Evolutionary conservation across 768 basidiomycete species (phyloP), one percentile per base, ranked within the genome.

Genomic region (Dioszegia aurantiaca): DNA sequence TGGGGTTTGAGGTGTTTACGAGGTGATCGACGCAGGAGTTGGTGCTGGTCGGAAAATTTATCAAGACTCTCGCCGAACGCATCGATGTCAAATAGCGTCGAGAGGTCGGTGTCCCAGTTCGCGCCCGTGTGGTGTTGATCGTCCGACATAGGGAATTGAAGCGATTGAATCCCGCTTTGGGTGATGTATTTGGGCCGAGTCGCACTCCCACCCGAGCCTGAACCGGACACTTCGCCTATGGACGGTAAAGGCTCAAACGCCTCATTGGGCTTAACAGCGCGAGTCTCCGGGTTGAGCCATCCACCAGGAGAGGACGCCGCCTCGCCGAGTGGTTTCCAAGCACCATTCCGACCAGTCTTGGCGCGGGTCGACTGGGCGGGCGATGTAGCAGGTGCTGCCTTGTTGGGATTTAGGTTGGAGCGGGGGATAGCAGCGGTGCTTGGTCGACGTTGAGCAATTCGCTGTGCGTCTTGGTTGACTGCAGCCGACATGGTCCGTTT

Each of bases 401-500:
- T 62, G 23, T 56, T 33, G 48, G 12, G 16, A 37, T 55, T 33
- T 10, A 37, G 60, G 61, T 39, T 60, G 60, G 21, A 58, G 49
- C 26, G 63, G 54, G 19, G 59, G 43, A 28, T 59, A 61, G 61
- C 58, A 4, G 64, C 63, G 60, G 63, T 60, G 5, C 64, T 33
- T 2, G 70, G 59, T 52, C 65, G 55, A 12, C 55, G 44, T 12
- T 49, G 42, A 2, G 70, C 65, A 24, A 69, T 63, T 24, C 68
- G 59, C 47, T 69, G 55, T 3, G 73, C 67, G 48, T 74, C 73
- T 49, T 69, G 55, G 44, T 74, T 64, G 17, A 62, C 73, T 1
- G 65, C 68, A 5, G 63, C 59, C 1, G 73, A 68, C 1, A 74
- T 54, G n/a, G 70, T 69, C 6, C 73, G 60, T 45, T 72, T 74